Evolutionary conservation across 441 rosid genomes (phyloP), one percentile per base, ranked within the genome.

Genomic region (Cnidoscolus chayamansa): DNA sequence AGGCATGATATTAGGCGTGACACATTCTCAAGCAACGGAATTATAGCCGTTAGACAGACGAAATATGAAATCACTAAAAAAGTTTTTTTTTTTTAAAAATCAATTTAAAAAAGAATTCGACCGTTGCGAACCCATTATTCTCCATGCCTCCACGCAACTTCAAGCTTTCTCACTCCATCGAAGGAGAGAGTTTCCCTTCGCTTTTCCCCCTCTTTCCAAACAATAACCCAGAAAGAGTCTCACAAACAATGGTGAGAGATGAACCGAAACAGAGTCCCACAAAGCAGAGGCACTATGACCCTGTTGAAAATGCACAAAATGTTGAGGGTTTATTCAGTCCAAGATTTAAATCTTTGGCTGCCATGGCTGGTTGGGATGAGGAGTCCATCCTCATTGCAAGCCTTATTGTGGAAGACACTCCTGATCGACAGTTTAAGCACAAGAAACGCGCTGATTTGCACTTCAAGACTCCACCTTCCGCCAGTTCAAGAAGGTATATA

Each of bases 281-380:
- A 59, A 72, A 75, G 50, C 75, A 64, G 20, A 80, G 76, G 50
- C 83, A 70, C 76, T 53, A 77, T 47, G 71, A 74, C 63, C 77
- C 79, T 11, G 79, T 37, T 9, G 71, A 73, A 10, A 76, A 16
- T 63, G 70, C 63, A 72, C 72, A 76, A 67, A 81, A 64, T 37
- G 74, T 58, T 10, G 87, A 81, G 25, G 57, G 72, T 69, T 54
- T 90, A 77, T 81, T 95, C 78, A 90, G 97, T 70, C 97, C 99
- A 40, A 74, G 97, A 78, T 91, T 95, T 85, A 95, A 84, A 82
- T 90, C 95, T 0, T 86, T 80, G 75, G 99, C 93, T 7, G 97
- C 96, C 79, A 82, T 91, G 93, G 98, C 96, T 13, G 99, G 99
- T 30, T 95, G 99, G 99, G 98, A 95, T 65, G 99, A 91, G 65